Percentiles rank a stretch among this genome's conserved stretches.
phyloP scores from a whole-genome alignment of 2,329 filamentous ascomycete species.

The Phoma sp. region DNA sequence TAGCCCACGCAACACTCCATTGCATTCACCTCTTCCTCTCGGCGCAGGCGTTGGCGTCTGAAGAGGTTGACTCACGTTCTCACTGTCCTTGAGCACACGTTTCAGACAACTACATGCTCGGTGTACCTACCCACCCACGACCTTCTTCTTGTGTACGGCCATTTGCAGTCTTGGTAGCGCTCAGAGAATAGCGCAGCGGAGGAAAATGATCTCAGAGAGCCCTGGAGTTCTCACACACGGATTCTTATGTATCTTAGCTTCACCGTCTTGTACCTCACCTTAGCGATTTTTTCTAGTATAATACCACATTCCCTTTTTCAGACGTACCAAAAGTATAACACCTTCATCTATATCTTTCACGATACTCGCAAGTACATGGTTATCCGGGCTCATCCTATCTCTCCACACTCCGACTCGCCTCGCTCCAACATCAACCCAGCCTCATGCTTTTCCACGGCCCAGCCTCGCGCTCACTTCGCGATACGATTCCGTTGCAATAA shows the following conservation, averaged over 20 bases:
- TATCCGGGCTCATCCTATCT: no score
- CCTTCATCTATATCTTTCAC: no score
- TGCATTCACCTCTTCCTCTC: background rate
- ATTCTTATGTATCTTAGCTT: conserved; percentile 16
- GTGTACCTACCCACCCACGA: conserved; percentile 10
- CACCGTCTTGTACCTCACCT: background rate
- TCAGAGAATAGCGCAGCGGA: conserved; percentile 2
- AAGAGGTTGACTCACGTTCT: conserved; percentile 12
- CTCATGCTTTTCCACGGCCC: background rate
- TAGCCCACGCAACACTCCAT: background rate
- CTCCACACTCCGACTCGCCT: no score
- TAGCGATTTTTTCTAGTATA: conserved; percentile 12
- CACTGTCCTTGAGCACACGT: conserved; percentile 25
- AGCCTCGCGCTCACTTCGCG: background rate
- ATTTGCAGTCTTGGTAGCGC: conserved; percentile 1
- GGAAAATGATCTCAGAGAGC: background rate
- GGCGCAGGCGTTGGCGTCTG: conserved; percentile 24
- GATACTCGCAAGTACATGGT: no score
- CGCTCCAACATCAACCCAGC: no score
- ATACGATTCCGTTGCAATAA: no score
- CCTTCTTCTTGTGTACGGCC: conserved; percentile 21
- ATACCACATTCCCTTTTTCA: conserved; percentile 10
- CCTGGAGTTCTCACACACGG: background rate
- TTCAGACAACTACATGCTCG: conserved; percentile 1
- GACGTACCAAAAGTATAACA: no score